phyloP scores from a whole-genome alignment of 768 basidiomycete species.

The Termitomyces sp. region DNA sequence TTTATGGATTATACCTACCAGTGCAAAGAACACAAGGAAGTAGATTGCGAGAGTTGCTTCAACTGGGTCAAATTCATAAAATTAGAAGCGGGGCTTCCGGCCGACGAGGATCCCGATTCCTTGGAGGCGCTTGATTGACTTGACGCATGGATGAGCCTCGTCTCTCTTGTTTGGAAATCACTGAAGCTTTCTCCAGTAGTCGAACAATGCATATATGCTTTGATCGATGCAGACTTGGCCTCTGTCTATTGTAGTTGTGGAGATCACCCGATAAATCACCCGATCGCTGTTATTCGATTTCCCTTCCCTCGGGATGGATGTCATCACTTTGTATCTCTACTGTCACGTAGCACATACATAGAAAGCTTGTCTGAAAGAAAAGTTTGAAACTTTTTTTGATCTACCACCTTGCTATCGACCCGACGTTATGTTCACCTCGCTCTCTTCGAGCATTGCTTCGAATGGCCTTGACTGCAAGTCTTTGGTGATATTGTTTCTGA shows the following conservation, averaged over 20 bases:
- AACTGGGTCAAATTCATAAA: slow-evolving; percentile 29
- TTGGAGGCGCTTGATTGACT: not conserved
- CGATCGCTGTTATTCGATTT: no score
- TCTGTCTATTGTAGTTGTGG: no score
- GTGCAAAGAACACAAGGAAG: slow-evolving; percentile 22
- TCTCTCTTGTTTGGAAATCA: not conserved
- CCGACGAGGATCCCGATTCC: slow-evolving; percentile 3
- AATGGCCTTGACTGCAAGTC: not conserved
- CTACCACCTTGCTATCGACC: not conserved
- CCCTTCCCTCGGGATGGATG: no score
- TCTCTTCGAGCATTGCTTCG: no score
- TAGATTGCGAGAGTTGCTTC: slow-evolving; percentile 29
- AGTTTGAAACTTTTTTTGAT: not conserved
- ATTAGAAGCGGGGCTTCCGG: slow-evolving; percentile 18
- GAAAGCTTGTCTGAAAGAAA: not conserved
- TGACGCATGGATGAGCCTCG: not conserved
- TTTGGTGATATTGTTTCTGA: not conserved
- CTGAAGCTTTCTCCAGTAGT: not conserved
- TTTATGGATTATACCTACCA: slow-evolving; percentile 18
- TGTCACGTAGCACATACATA: not conserved
- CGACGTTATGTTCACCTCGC: no score
- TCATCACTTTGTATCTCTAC: not conserved
- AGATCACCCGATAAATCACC: no score
- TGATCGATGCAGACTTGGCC: no score
- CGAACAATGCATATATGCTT: no score